Percentiles rank a stretch among this genome's conserved stretches.
Conservation (phyloP, 1,284 basidiomycete genomes). For the Mycosarcoma maydis region DNA sequence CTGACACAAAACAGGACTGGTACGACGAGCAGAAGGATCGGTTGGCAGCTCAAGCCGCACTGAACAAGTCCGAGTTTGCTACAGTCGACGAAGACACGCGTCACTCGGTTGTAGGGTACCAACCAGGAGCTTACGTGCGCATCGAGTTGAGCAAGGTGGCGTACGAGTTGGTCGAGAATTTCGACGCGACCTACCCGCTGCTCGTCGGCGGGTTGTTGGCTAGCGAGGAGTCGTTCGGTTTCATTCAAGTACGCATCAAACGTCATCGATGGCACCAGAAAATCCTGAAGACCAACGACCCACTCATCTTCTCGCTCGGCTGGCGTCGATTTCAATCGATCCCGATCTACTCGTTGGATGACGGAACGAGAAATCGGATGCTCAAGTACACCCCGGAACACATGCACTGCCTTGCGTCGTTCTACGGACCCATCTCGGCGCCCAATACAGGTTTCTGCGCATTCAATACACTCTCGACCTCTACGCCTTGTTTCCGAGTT, state of each 20-base stretch:
- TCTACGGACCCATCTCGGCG: slow-evolving; percentile 69
- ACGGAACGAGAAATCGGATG: slow-evolving; percentile 86
- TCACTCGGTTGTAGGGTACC: slow-evolving; percentile 86
- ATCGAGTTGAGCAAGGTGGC: slow-evolving; percentile 86
- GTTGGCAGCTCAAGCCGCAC: slow-evolving; percentile 82
- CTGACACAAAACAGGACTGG: slow-evolving; percentile 56
- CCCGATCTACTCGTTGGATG: slow-evolving; percentile 95
- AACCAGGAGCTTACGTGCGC: slow-evolving; percentile 92
- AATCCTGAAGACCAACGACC: slow-evolving; percentile 97
- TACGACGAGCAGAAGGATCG: slow-evolving; percentile 82
- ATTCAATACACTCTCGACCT: slow-evolving; percentile 83
- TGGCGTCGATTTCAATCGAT: slow-evolving; percentile 96
- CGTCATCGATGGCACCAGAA: slow-evolving; percentile 92
- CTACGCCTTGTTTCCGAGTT: slow-evolving; percentile 82
- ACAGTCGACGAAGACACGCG: slow-evolving; percentile 81
- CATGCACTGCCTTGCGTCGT: slow-evolving; percentile 98
- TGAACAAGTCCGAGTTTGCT: slow-evolving; percentile 88
- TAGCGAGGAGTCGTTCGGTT: slow-evolving; percentile 88
- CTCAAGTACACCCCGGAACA: slow-evolving; percentile 99
- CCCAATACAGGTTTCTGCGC: slow-evolving; percentile 91
- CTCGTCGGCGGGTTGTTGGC: slow-evolving; percentile 91
- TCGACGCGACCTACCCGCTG: slow-evolving; percentile 89
- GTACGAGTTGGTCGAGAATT: slow-evolving; percentile 90
- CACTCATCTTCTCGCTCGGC: slow-evolving; percentile 91
- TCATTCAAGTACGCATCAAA: slow-evolving; percentile 93